Evolutionary conservation across 371 early-diverging fungal genomes (phyloP).

Genomic region (Chytridium lagenaria): DNA sequence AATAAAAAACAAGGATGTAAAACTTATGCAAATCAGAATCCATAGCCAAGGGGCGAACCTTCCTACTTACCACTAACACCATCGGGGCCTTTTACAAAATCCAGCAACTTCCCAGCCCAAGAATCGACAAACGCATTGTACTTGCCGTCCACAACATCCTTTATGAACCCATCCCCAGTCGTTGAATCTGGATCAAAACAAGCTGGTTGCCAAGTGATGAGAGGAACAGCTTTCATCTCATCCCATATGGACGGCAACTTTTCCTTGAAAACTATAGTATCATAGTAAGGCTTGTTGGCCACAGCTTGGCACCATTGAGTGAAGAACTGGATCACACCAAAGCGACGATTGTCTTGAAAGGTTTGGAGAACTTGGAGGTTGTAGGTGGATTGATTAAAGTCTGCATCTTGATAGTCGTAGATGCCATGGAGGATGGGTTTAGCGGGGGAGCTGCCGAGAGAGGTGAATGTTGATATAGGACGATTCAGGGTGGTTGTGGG

Average conservation of each 20-base stretch:
- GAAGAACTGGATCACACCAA: conserved; percentile 16
- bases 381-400: conserved; percentile 15
- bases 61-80: background rate
- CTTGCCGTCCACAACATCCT: conserved; percentile 9
- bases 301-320: conserved; percentile 16
- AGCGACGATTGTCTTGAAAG: background rate
- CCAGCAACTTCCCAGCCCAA: conserved; percentile 10
- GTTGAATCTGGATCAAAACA: conserved; percentile 19
- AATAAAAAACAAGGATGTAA: background rate
- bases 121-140: background rate
- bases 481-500: no score
- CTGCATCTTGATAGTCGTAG: conserved; percentile 8
- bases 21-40: background rate
- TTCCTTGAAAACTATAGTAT: conserved; percentile 12
- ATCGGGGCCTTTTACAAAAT: conserved; percentile 17
- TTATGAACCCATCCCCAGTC: conserved; percentile 6
- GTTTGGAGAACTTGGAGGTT: conserved; percentile 1
- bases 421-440: conserved; percentile 10
- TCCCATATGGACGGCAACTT: conserved; percentile 19
- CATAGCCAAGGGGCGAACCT: background rate
- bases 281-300: background rate
- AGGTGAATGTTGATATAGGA: no score
- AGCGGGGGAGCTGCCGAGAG: no score
- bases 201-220: conserved; percentile 26
- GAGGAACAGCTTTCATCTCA: conserved; percentile 17